Percentiles rank a stretch among this genome's conserved stretches.
Conservation (phyloP, 2,329 filamentous ascomycete genomes). For the Aspergillus persii region DNA sequence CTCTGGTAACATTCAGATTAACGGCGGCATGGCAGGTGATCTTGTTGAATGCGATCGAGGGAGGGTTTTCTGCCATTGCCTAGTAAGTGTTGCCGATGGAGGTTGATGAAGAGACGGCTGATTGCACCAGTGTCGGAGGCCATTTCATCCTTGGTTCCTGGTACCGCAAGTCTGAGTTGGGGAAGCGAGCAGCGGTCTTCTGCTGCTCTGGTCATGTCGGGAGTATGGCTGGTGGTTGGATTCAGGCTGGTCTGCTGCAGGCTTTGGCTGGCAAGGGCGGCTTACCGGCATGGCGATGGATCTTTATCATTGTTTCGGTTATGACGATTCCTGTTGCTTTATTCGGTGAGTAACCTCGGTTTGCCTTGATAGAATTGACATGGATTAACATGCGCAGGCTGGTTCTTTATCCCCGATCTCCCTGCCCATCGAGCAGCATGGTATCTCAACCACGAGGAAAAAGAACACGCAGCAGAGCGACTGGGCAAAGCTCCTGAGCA, state of each 20-base stretch:
- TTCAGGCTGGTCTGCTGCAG: slow-evolving; percentile 42
- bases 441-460: slow-evolving; percentile 35
- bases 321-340: slow-evolving; percentile 44
- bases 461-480: slow-evolving; percentile 37
- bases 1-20: slow-evolving; percentile 44
- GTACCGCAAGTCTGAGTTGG: neutral
- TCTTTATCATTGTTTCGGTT: slow-evolving; percentile 45
- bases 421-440: slow-evolving; percentile 43
- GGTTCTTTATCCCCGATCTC: slow-evolving; percentile 47
- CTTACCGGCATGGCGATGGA: slow-evolving; percentile 44
- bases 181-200: slow-evolving; percentile 20
- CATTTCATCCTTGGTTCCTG: neutral
- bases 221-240: slow-evolving; percentile 48
- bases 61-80: slow-evolving; percentile 44
- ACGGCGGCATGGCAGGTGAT: slow-evolving; percentile 46
- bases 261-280: slow-evolving; percentile 35
- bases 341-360: neutral
- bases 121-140: neutral
- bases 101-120: neutral
- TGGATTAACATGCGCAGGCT: slow-evolving; percentile 38
- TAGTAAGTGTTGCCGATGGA: slow-evolving; percentile 28
- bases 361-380: neutral
- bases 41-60: slow-evolving; percentile 46
- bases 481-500: slow-evolving; percentile 33
- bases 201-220: slow-evolving; percentile 45